Conservation (phyloP, 2,329 filamentous ascomycete species). For the Gremmenia infestans region DNA sequence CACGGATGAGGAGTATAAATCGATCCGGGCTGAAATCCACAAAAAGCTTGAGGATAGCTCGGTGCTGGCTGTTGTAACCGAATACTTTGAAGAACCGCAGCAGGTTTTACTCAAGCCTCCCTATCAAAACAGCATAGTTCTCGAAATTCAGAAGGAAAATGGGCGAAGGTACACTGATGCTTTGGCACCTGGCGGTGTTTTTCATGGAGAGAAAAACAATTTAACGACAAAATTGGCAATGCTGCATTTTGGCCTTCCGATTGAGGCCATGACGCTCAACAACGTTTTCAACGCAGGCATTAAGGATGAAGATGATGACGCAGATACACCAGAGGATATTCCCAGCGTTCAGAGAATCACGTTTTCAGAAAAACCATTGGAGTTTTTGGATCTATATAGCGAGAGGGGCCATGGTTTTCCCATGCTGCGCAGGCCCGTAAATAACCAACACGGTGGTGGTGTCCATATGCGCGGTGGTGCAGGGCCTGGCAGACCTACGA, state of each 20-base stretch:
- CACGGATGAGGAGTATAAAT: conserved; percentile 10
- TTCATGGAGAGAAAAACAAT: conserved; percentile 21
- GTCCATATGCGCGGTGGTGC: conserved; percentile 13
- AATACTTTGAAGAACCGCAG: conserved; percentile 14
- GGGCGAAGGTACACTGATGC: conserved; percentile 13
- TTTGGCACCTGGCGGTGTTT: conserved; percentile 2
- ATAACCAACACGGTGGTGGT: too few relatives aligned
- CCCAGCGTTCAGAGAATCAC: conserved; percentile 18
- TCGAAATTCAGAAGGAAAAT: conserved; percentile 17
- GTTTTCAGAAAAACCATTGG: conserved; percentile 24
- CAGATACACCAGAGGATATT: conserved; percentile 11
- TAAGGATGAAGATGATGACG: conserved; percentile 4
- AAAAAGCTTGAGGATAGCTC: neutral
- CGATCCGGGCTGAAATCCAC: conserved; percentile 3
- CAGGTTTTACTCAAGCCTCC: conserved; percentile 10
- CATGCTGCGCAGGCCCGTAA: conserved; percentile 16
- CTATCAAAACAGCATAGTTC: conserved; percentile 2
- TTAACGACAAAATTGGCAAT: conserved; percentile 29
- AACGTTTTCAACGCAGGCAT: conserved; percentile 18
- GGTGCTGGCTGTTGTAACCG: conserved; percentile 6
- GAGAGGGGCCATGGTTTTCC: conserved; percentile 26
- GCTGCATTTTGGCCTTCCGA: conserved; percentile 29
- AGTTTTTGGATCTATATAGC: conserved; percentile 28
- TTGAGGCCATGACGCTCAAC: conserved; percentile 23
- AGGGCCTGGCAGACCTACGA: neutral